Conservation (phyloP, 768 basidiomycete genomes). For the Tulasnella sp. region DNA sequence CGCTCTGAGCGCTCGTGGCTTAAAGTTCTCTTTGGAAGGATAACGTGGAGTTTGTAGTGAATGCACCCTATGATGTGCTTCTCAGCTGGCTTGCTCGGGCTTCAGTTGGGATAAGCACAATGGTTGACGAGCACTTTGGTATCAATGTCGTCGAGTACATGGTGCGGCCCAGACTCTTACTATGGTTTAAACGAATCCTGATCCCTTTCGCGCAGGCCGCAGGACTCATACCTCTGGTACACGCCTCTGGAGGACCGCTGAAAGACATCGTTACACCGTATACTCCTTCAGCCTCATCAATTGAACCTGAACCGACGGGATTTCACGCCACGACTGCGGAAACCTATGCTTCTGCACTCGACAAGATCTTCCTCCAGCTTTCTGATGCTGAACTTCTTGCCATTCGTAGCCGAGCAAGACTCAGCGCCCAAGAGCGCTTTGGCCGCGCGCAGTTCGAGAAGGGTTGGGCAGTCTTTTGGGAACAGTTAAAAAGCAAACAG, state of each 20-base stretch:
- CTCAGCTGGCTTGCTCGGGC: slow-evolving; percentile 63
- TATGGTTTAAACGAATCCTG: slow-evolving; percentile 8
- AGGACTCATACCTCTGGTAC: slow-evolving; percentile 83
- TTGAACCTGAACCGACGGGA: slow-evolving; percentile 38
- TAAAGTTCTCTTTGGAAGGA: slow-evolving; percentile 38
- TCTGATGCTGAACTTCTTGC: slow-evolving; percentile 43
- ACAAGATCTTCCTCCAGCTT: slow-evolving; percentile 53
- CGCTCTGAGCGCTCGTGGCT: not conserved
- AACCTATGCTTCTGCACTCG: slow-evolving; percentile 59
- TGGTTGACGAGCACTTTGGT: slow-evolving; percentile 98
- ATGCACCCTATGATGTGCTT: slow-evolving; percentile 67
- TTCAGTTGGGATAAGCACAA: slow-evolving; percentile 85
- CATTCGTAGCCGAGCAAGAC: slow-evolving; percentile 60
- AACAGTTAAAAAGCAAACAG: not conserved
- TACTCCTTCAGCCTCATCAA: slow-evolving; percentile 7
- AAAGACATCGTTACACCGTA: slow-evolving; percentile 85
- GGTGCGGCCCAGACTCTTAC: slow-evolving; percentile 46
- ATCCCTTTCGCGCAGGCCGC: slow-evolving; percentile 56
- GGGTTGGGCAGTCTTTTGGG: slow-evolving; percentile 36
- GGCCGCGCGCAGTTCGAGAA: slow-evolving; percentile 69
- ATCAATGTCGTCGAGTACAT: slow-evolving; percentile 98
- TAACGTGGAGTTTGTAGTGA: slow-evolving; percentile 69
- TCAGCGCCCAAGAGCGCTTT: slow-evolving; percentile 65
- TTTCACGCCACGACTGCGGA: slow-evolving; percentile 66
- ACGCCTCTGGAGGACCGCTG: slow-evolving; percentile 88